phyloP scores from a whole-genome alignment of 345 rosid species.

The Garcia nutans region DNA sequence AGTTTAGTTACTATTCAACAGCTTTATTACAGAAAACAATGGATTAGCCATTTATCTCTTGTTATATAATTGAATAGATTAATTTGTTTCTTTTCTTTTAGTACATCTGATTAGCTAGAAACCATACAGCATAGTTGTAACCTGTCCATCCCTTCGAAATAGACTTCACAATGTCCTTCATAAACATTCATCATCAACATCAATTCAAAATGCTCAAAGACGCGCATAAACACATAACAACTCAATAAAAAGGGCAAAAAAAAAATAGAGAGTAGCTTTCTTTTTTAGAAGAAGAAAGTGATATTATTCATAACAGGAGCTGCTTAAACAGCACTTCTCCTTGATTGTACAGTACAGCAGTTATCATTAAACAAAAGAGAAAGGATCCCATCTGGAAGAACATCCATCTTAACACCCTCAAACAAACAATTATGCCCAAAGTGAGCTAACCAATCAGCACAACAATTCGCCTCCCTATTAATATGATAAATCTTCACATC shows the following conservation, averaged over 20 bases:
- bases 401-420: no score
- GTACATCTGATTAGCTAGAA: background rate
- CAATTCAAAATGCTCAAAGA: background rate
- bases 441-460: no score
- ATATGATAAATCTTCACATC: no score
- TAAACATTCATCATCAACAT: background rate
- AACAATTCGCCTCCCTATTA: no score
- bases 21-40: background rate
- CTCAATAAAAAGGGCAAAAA: background rate
- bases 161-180: background rate
- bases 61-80: background rate
- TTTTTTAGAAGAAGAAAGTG: no score
- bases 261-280: background rate
- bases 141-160: background rate
- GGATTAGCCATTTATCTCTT: background rate
- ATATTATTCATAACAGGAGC: no score
- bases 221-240: background rate
- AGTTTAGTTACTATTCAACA: background rate
- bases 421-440: no score
- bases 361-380: no score
- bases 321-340: no score
- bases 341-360: no score
- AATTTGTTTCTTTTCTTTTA: background rate
- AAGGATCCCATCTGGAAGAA: no score
- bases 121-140: background rate